Conservation (phyloP, 1,139 yeast species). For the Geotrichum bryndzae region DNA sequence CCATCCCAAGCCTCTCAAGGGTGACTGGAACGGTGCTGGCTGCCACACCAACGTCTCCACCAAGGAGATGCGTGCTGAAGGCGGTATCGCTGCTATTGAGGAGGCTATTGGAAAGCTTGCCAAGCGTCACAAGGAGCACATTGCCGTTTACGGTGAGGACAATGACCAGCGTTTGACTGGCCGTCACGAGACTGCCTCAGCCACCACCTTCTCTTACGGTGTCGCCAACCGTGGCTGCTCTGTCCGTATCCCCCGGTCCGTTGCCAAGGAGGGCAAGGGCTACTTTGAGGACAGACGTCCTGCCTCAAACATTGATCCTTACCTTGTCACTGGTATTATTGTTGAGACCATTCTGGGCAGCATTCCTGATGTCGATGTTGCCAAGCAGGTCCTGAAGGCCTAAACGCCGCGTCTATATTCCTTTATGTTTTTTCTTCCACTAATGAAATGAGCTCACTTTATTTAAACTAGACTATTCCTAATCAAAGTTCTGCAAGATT, state of each 20-base stretch:
- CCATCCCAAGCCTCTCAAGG: conserved; percentile 98
- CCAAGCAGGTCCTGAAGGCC: conserved; percentile 30
- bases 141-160: conserved; percentile 90
- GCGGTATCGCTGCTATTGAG: conserved; percentile 94
- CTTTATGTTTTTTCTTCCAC: no score
- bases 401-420: no score
- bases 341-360: conserved; percentile 95
- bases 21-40: conserved; percentile 99
- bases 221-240: conserved; percentile 99
- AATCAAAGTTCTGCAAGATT: no score
- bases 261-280: conserved; percentile 95
- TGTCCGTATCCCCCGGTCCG: conserved; percentile 96
- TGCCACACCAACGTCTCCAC: conserved; percentile 99
- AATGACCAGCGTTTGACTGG: conserved; percentile 95
- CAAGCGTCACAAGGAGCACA: conserved; percentile 95
- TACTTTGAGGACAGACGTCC: conserved; percentile 99
- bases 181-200: conserved; percentile 95
- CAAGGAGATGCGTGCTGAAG: conserved; percentile 80
- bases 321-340: conserved; percentile 96
- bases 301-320: conserved; percentile 98
- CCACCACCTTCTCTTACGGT: conserved; percentile 87
- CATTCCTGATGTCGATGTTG: conserved; percentile 93
- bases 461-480: no score
- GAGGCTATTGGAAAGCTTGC: conserved; percentile 89
- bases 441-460: no score